phyloP scores from a whole-genome alignment of 2,329 filamentous ascomycete species.

The Helminthosporium solani region DNA sequence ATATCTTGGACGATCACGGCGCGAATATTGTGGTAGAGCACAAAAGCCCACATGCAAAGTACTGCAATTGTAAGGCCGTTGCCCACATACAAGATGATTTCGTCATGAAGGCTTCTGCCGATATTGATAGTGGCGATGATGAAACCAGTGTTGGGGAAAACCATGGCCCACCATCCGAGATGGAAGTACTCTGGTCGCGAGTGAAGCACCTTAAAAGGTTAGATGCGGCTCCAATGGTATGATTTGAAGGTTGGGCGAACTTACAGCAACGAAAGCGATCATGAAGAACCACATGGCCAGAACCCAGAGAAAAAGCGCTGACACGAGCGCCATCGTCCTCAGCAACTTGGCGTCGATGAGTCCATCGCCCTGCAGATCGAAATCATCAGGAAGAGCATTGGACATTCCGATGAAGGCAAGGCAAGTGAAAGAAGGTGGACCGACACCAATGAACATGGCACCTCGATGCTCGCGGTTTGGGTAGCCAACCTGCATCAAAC shows the following conservation, averaged over 20 bases:
- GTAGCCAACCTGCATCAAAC: constrained; percentile 68
- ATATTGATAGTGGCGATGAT: constrained; percentile 47
- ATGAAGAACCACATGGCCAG: constrained; percentile 59
- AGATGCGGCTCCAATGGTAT: constrained; percentile 2
- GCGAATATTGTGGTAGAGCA: constrained; percentile 52
- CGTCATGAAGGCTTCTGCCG: constrained; percentile 38
- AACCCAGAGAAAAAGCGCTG: constrained; percentile 64
- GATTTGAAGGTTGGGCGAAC: constrained; percentile 8
- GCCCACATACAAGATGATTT: constrained; percentile 41
- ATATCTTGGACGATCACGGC: constrained; percentile 57
- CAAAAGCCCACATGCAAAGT: constrained; percentile 56
- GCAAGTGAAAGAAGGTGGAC: constrained; percentile 70
- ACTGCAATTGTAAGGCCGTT: constrained; percentile 55
- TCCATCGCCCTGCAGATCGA: constrained; percentile 50
- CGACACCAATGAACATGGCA: constrained; percentile 75
- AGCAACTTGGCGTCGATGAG: constrained; percentile 48
- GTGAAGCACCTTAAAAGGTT: constrained; percentile 29
- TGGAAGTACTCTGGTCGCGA: constrained; percentile 53
- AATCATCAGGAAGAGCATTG: constrained; percentile 50
- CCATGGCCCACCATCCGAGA: constrained; percentile 65
- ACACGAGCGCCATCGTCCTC: constrained; percentile 49
- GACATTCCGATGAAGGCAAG: constrained; percentile 70
- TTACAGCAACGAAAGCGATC: constrained; percentile 44
- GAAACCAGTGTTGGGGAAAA: constrained; percentile 48
- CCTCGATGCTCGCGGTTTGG: constrained; percentile 65